Evolutionary conservation across 2,329 filamentous ascomycete genomes (phyloP).

Genomic region (Leptographium lundbergii): DNA sequence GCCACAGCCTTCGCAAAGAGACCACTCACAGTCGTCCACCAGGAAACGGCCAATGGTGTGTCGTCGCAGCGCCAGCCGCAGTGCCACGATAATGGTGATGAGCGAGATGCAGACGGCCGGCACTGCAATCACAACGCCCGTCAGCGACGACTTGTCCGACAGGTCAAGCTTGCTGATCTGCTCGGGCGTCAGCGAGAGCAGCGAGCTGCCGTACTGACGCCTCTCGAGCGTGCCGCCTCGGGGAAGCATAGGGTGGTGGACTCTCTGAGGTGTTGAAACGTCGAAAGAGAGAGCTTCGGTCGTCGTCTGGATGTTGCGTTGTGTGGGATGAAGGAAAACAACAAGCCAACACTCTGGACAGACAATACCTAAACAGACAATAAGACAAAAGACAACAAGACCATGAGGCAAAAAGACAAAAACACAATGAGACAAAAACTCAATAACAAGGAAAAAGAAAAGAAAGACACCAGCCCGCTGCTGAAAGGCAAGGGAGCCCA

Average conservation of each 20-base stretch:
- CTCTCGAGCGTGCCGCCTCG: not conserved
- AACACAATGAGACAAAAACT: too few species aligned
- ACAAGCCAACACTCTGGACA: too few species aligned
- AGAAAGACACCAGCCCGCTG: too few species aligned
- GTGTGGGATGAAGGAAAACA: not conserved
- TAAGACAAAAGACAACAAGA: too few species aligned
- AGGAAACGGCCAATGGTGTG: constrained; percentile 12
- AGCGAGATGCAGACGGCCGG: constrained; percentile 12
- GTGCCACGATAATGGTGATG: constrained; percentile 10
- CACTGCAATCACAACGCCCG: constrained; percentile 8
- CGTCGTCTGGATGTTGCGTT: too few species aligned
- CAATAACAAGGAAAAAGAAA: too few species aligned
- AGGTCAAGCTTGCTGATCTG: constrained; percentile 12
- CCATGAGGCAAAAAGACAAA: too few species aligned
- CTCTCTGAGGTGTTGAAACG: too few species aligned
- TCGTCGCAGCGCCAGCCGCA: constrained; percentile 12
- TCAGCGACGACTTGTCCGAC: constrained; percentile 11
- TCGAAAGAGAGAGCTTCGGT: too few species aligned
- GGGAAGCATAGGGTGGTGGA: too few species aligned
- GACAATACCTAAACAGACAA: too few species aligned
- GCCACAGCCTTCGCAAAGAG: not conserved
- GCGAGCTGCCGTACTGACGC: not conserved
- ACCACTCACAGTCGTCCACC: constrained; percentile 11
- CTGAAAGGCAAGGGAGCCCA: too few species aligned
- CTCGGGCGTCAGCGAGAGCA: constrained; percentile 4